Percentiles rank a stretch among this genome's conserved stretches.
These are phyloP conservation scores for Postia placenta DNA, from an alignment of 768 basidiomycete genomes.

Conservation along the genomic window DNA sequence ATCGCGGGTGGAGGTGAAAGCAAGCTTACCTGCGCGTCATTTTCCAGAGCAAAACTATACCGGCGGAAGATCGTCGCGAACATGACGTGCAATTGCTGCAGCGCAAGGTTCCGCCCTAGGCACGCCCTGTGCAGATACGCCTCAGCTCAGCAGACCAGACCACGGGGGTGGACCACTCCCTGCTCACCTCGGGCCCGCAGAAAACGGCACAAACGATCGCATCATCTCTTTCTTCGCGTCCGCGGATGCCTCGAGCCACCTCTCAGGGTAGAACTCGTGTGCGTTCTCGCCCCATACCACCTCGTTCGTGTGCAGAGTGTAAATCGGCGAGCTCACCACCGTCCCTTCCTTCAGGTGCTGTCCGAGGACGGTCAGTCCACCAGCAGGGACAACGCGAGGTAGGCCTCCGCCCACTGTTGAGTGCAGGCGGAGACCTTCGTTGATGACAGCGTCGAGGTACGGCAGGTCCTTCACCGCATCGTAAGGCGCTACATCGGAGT, in stretches of 20 bases:
- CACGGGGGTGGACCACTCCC: too few relatives aligned
- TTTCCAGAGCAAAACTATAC: slow-evolving; percentile 63
- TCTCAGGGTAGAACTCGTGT: slow-evolving; percentile 15
- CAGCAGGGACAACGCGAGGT: slow-evolving; percentile 22
- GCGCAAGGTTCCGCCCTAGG: slow-evolving; percentile 4
- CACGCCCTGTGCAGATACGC: slow-evolving; percentile 5
- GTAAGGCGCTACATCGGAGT: background rate
- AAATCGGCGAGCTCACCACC: slow-evolving; percentile 18
- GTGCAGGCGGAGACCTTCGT: slow-evolving; percentile 25
- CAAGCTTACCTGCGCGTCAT: slow-evolving; percentile 40
- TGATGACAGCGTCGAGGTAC: slow-evolving; percentile 25
- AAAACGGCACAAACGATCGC: slow-evolving; percentile 11
- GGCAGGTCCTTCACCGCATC: slow-evolving; percentile 8
- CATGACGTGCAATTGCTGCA: slow-evolving; percentile 44
- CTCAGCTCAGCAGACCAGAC: slow-evolving; percentile 8
- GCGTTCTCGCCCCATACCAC: slow-evolving; percentile 16
- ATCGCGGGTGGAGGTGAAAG: background rate
- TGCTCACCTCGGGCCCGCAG: slow-evolving; percentile 11
- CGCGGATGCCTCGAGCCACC: slow-evolving; percentile 15
- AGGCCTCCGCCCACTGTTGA: slow-evolving; percentile 25
- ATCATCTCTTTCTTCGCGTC: slow-evolving; percentile 1
- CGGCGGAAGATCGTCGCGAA: slow-evolving; percentile 67
- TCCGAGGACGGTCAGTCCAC: slow-evolving; percentile 16
- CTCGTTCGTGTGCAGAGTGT: slow-evolving; percentile 8
- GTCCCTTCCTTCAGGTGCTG: slow-evolving; percentile 18